Percentiles rank a stretch among this genome's conserved stretches.
These are phyloP conservation scores for Trichosanthes truncata DNA, from an alignment of 306 rosid genomes.

Conservation along the genomic window DNA sequence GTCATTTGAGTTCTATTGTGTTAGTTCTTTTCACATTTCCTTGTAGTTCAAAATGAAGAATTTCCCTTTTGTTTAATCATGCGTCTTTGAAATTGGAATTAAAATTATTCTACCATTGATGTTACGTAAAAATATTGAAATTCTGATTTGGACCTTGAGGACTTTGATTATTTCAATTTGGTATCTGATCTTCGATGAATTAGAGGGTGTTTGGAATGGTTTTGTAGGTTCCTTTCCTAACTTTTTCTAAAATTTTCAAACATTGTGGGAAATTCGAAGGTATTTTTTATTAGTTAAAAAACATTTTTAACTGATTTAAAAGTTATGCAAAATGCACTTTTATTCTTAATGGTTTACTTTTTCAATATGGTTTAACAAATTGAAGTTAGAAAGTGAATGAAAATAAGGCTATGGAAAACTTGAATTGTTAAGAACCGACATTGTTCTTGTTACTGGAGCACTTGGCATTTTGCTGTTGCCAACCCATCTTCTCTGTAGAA, in stretches of 20 bases:
- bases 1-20: not conserved
- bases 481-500: constrained; percentile 65
- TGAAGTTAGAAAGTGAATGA: not conserved
- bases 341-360: not conserved
- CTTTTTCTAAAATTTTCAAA: not conserved
- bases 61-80: not conserved
- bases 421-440: constrained; percentile 47
- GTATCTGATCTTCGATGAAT: not conserved
- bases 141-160: not conserved
- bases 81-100: not conserved
- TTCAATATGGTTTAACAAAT: not conserved
- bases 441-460: constrained; percentile 67
- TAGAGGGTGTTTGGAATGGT: not conserved
- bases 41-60: not conserved
- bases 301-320: not conserved
- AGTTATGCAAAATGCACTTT: not conserved
- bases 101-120: constrained; percentile 1
- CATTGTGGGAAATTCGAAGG: not conserved
- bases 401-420: constrained; percentile 19
- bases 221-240: not conserved
- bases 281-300: not conserved
- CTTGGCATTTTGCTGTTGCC: constrained; percentile 65
- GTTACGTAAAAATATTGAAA: too few species aligned
- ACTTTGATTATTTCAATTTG: not conserved
- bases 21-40: not conserved